A percentile compares a stretch with the other conserved stretches of the same genome.
These are phyloP conservation scores for Apostasia shenzhenica DNA, from an alignment of 106 monocot species.

Conservation along the genomic window DNA sequence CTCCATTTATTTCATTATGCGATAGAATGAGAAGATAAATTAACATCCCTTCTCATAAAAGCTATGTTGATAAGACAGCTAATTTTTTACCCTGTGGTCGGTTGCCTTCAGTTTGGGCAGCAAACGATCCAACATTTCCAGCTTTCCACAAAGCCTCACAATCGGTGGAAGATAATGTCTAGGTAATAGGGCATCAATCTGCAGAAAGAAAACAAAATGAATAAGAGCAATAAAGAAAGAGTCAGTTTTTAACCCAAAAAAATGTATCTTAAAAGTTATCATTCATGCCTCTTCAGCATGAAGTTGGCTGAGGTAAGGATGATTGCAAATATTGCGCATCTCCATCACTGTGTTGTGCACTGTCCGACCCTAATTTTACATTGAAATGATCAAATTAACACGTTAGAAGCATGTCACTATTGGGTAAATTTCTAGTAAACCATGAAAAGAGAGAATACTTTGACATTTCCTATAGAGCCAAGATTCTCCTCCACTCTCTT, in stretches of 20 bases:
- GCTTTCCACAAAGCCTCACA: constrained; percentile 94
- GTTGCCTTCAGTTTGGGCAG: constrained; percentile 97
- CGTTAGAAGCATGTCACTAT: neutral
- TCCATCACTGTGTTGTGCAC: constrained; percentile 99
- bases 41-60: too few species aligned
- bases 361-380: constrained; percentile 58
- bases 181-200: constrained; percentile 84
- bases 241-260: neutral
- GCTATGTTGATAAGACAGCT: too few species aligned
- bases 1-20: too few species aligned
- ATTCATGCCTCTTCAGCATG: constrained; percentile 73
- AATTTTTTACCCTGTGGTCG: constrained; percentile 65
- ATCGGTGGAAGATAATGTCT: constrained; percentile 83
- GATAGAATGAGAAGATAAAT: too few species aligned
- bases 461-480: constrained; percentile 76
- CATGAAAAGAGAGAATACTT: constrained; percentile 35
- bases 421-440: neutral
- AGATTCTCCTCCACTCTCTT: constrained; percentile 97
- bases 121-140: constrained; percentile 95
- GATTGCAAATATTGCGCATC: constrained; percentile 97
- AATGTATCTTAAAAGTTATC: neutral
- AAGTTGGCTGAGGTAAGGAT: constrained; percentile 95
- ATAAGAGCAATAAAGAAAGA: constrained; percentile 1
- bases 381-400: neutral
- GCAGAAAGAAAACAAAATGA: constrained; percentile 10